phyloP scores from a whole-genome alignment of 1,139 yeast genomes.

The Debaryomyces sp. region DNA sequence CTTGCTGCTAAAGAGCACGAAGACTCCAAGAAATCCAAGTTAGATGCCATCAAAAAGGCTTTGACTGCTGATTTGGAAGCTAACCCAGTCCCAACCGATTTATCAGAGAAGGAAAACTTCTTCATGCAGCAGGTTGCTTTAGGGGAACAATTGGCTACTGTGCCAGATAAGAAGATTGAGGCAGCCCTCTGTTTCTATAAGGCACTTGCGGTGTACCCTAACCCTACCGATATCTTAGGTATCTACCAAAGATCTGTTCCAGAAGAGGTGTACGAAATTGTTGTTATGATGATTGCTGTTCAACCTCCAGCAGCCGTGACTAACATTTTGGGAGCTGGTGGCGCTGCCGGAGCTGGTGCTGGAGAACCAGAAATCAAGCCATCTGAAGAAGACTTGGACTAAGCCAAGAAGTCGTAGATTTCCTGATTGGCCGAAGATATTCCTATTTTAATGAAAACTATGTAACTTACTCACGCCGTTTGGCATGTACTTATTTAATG shows the following conservation, averaged over 20 bases:
- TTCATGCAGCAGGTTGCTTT: slow-evolving; percentile 82
- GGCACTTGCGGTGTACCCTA: slow-evolving; percentile 93
- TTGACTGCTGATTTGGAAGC: slow-evolving; percentile 63
- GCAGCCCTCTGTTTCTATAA: slow-evolving; percentile 92
- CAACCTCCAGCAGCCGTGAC: slow-evolving; percentile 85
- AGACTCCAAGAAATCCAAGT: slow-evolving; percentile 60
- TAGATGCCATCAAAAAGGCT: slow-evolving; percentile 61
- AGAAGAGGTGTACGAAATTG: slow-evolving; percentile 75
- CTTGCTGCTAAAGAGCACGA: slow-evolving; percentile 58
- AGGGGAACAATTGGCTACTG: slow-evolving; percentile 73
- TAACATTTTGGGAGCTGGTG: slow-evolving; percentile 56
- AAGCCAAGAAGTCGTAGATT: slow-evolving; percentile 11
- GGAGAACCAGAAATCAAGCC: slow-evolving; percentile 31
- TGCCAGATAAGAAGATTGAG: slow-evolving; percentile 64
- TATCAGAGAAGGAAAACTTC: slow-evolving; percentile 69
- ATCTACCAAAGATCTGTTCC: slow-evolving; percentile 90
- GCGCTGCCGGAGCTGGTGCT: slow-evolving; percentile 19
- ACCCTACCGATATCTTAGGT: slow-evolving; percentile 86
- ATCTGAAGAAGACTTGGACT: slow-evolving; percentile 44
- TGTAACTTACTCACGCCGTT: slow-evolving; percentile 3
- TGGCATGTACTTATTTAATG: slow-evolving; percentile 5
- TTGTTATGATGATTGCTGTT: slow-evolving; percentile 86
- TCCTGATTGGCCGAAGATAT: neutral
- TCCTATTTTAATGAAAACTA: slow-evolving; percentile 5
- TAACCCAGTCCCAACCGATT: slow-evolving; percentile 77